Base-by-base conservation (phyloP, 768 basidiomycete species). In the Rhodotorula kratochvilovae region DNA sequence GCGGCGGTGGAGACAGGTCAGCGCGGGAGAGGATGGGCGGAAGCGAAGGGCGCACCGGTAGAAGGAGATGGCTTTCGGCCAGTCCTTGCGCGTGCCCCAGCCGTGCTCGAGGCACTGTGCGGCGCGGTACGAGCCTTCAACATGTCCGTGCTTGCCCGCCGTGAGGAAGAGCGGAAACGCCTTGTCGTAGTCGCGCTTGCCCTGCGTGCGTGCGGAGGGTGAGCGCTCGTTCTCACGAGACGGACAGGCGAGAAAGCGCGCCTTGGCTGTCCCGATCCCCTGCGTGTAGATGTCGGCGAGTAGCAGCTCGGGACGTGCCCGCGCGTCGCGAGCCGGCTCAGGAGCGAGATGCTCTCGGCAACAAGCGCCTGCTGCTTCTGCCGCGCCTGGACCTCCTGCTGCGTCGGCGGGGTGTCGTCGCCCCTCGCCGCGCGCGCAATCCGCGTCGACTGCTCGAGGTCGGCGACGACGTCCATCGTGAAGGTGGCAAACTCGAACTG, bases 41-140 rank as follows among this genome's bases (percentile, higher is more conserved):
- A 43, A n/a, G 25, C 21, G 12, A 12, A 45, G 23, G 7, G 78
- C 82, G 55, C 29, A 83, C 82, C 79, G 87, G 83, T 89, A 98
- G 83, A 93, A 96, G 67, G 90, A 88, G 46, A 97, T 81, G 0
- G 95, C 92, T 78, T 97, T 97, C 55, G 88, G 88, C 27, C 87
- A 88, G 81, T 98, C 96, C 23, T 92, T 86, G 61, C 95, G 84
- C 80, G 92, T 95, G 12, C 96, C 96, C 96, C 95, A 98, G 39
- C 94, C 96, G 77, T 97, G 94, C 84, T 99, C 96, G 81, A 92
- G 96, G 79, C 96, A 99, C 5, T 94, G 94, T 43, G 93, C 96
- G 0, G 94, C 90, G 42, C 95, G 90, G 81, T 93, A 99, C 10
- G 91, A 87, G 25, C 92, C 94, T 77, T 97, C 94, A 5, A 92